Evolutionary conservation across 2,329 filamentous ascomycete genomes (phyloP), one percentile per base, ranked within the genome.

Genomic region (Penicillium sp.): DNA sequence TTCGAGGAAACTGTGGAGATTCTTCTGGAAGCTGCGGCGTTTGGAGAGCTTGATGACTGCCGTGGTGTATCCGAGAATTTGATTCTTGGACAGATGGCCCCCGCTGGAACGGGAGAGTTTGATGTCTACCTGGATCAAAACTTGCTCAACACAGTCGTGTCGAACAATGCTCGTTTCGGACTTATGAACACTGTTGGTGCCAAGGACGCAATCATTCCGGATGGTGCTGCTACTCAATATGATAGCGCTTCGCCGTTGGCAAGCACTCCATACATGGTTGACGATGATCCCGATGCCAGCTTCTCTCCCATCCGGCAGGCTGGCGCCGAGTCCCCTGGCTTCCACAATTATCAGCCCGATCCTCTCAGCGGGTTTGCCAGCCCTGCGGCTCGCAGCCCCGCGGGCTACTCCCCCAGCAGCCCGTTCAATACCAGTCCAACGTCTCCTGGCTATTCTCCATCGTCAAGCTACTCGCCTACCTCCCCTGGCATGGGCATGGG

Each of bases 1-100:
- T 99, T 99, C 77, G 94, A 99, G 77, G 95, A 99, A 75, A 99
- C 94, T 0, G 94, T 99, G 36, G 95, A 99, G 72, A 99, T 99
- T 80, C 81, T 99, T 49, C 86, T 99, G 18, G 94, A 99, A 71
- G 95, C 94, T 57, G 94, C 94, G 21, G 91, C 92, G 14, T 91
- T 91, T 47, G 94, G 94, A 71, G 94, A 99, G 75, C 83, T 99
- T 28, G 94, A 99, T 70, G 94, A 99, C 75, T 99, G 95, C 79
- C 90, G 92, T 56, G 94, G 94, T 82, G 93, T 99, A 47, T 97
- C 94, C 14, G 94, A 99, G 78, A 99, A 99, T 78, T 88, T 99
- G 71, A 99, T 99, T 85, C 85, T 99, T 59, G 94, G 94, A 59
- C 94, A 99, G 78, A 85, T 97, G 77, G 94, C 95, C 5, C 94